Base-by-base conservation (phyloP, 305 asterid genomes). In the Fraxinus floribunda region DNA sequence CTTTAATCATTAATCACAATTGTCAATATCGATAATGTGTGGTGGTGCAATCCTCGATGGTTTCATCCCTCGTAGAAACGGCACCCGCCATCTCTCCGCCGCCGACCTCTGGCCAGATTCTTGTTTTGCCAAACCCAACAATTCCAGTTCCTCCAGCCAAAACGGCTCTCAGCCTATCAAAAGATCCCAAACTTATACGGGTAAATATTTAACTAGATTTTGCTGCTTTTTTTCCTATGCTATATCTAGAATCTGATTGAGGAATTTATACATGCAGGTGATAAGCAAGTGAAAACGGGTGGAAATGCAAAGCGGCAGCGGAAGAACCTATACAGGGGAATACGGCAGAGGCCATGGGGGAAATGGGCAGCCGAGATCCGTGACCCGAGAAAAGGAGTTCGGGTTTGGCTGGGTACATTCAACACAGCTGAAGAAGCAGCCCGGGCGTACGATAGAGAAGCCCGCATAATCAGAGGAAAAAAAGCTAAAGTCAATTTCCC, bases 321-420 rank as follows among this genome's bases (percentile, higher is more conserved):
- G 89, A 94, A 91, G 66, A 94, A 89, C 60, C 80, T 91, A 1
- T 94, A 93, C 89, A 86, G 97, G 38, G 98, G 98, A 57, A 93
- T 94, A 44, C 84, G 98, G 88, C 98, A 90, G 87, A 84, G 98
- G 62, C 97, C 97, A 0, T 93, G 97, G 98, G 98, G 97, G 3
- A 94, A 94, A 90, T 94, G 97, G 97, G 98, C 98, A 0, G 97
- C 98, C 5, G 98, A 94, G 83, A 94, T 94, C 81, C 95, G 98
- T 5, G 97, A 94, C 84, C 98, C 98, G 15, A 85, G 92, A 70
- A 94, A 94, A 85, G 98, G 98, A 22, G 94, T 90, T 34, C 87
- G 98, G 64, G 97, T 94, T 38, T 94, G 98, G 98, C 83, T 93
- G 76, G 98, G 98, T 36, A 94, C 98, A 1, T 94, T 89, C 86